Base-by-base conservation (phyloP, 352 stramenopile species). In the Globisporangium emineosum region DNA sequence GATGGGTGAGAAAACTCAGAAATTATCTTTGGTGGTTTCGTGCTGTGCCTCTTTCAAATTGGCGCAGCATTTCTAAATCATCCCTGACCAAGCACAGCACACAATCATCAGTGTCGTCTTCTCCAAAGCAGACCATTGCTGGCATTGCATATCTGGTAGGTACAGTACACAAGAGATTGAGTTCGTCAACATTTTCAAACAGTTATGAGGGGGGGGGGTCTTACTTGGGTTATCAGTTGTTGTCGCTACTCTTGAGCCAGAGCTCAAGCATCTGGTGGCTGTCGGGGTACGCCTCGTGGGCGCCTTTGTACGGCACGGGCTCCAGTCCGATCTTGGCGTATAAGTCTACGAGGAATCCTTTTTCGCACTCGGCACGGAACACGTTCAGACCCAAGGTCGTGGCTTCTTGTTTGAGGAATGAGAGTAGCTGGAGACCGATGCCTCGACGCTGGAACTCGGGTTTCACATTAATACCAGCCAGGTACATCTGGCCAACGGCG, bases 251-350 rank as follows among this genome's bases (percentile, higher is more conserved):
- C 35, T 61, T 57, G 23, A 78, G 54, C 69, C 66, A 75, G 33
- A 79, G 60, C 57, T 79, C 72, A 66, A 79, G 69, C 72, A 79
- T 79, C 57, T 75, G 66, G 62, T 79, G 72, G 13, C 29, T 63
- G 23, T 71, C 64, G 0, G 73, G 73, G 51, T 80, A 80, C 47
- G 65, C 67, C 3, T 68, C 65, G 35, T 57, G 61, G 5, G 62
- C 27, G 12, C 70, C 73, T 50, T 67, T 71, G 70, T 77, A 77
- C 30, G 64, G 62, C 37, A 77, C 73, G 17, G 70, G 54, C 49
- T 45, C 13, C 17, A 77, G 60, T 5, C 67, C 67, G 19, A 70
- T 64, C 29, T 56, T 58, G 25, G 19, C 50, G 60, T 75, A 76
- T 25, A 79, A 64, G 32, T 55, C 45, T 35, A 75, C 63, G 27